Percentiles rank a stretch among this genome's conserved stretches.
These are phyloP conservation scores for Asparagopsis taxiformis DNA, from an alignment of 31 red algal species.

Conservation along the genomic window DNA sequence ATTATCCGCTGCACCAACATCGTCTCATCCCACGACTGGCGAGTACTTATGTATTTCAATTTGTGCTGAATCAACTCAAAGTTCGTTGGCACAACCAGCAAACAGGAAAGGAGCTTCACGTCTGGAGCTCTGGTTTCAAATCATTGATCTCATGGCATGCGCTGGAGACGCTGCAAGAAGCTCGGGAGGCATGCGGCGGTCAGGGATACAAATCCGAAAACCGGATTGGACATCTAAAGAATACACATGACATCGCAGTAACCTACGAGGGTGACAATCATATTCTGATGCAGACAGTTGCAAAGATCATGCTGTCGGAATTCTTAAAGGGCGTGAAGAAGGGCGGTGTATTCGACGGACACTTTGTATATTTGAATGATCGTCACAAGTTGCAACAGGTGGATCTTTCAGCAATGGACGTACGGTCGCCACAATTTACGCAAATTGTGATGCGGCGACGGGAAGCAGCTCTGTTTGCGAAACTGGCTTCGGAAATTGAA, in stretches of 20 bases:
- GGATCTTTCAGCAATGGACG: constrained; percentile 13
- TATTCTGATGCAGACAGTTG: constrained; percentile 81
- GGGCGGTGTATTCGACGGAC: constrained; percentile 21
- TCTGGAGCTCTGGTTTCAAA: constrained; percentile 75
- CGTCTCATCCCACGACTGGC: constrained; percentile 68
- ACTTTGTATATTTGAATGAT: constrained; percentile 61
- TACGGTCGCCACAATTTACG: constrained; percentile 23
- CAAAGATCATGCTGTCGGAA: constrained; percentile 47
- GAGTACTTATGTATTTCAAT: constrained; percentile 40
- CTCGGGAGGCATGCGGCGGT: constrained; percentile 79
- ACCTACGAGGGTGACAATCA: constrained; percentile 81
- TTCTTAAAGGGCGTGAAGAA: constrained; percentile 42
- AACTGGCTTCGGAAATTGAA: constrained; percentile 39
- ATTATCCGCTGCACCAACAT: constrained; percentile 52
- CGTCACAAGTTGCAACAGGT: constrained; percentile 6
- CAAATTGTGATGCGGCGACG: constrained; percentile 40
- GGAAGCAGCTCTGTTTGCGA: constrained; percentile 53
- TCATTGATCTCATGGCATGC: constrained; percentile 60
- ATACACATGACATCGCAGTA: constrained; percentile 22
- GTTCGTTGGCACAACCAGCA: constrained; percentile 18
- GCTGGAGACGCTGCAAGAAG: constrained; percentile 61
- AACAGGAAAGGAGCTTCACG: constrained; percentile 50
- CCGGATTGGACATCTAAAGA: constrained; percentile 69
- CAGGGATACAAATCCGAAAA: constrained; percentile 76
- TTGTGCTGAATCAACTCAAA: constrained; percentile 57